Evolutionary conservation across 139 green algal genomes (phyloP), one percentile per base, ranked within the genome.

Genomic region (Chlamydomonas sphaeroides): DNA sequence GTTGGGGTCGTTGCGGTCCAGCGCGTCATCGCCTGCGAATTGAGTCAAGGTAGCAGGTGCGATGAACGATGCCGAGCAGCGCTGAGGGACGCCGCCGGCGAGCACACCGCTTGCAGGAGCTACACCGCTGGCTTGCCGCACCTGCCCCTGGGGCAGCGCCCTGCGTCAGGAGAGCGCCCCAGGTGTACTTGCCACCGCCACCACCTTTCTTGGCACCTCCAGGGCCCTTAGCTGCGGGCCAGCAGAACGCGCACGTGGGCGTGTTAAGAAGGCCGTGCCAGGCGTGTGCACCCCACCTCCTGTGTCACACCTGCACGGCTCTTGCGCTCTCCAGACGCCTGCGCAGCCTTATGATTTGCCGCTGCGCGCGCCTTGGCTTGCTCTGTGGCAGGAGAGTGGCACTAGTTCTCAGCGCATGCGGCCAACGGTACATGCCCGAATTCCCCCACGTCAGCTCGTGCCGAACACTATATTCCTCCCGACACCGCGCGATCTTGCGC

Each of bases 131-230:
- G n/a, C n/a, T n/a, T n/a, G n/a, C n/a, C n/a, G n/a, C n/a, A n/a
- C n/a, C n/a, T n/a, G n/a, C n/a, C n/a, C n/a, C n/a, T n/a, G n/a
- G n/a, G n/a, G n/a, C n/a, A n/a, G 36, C 36, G 74, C 85, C 78
- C 53, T 88, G 78, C 26, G 91, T 87, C 53, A 91, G 45, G 33
- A 88, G 76, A 4, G 53, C 61, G 32, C 94, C 95, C 95, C 95
- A 98, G 0, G 94, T 97, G 85, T 89, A 98, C 85, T 96, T 96
- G 59, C 95, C 95, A 20, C 95, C 95, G 6, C 68, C 92, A 0
- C 95, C 95, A 45, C 88, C 87, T 68, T 98, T 98, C 88, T 98
- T 98, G 35, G 91, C 51, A 30, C 78, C 87, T 14, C 94, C 93
- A 5, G 68, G 78, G 28, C 91, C 88, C 83, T 94, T 94, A 20